phyloP scores from a whole-genome alignment of 352 stramenopile genomes.

The Phytophthora hibernalis region DNA sequence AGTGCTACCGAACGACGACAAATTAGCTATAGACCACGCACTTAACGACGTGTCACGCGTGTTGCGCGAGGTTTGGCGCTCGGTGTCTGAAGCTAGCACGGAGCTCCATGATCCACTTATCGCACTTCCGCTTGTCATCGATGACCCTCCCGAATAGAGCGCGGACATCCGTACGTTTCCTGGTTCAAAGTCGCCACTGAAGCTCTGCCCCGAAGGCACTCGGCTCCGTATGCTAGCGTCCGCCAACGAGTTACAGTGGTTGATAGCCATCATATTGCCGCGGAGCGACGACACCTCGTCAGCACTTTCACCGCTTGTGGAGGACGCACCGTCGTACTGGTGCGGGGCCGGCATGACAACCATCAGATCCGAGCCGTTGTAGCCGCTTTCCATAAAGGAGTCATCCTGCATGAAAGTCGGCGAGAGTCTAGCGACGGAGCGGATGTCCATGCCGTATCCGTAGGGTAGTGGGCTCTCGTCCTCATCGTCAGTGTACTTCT shows the following conservation, averaged over 20 bases:
- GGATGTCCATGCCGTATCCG: conserved; percentile 54
- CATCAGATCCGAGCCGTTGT: conserved; percentile 38
- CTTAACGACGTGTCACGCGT: conserved; percentile 80
- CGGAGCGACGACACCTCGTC: conserved; percentile 34
- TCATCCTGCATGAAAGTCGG: conserved; percentile 62
- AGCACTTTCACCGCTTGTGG: conserved; percentile 30
- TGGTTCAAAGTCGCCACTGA: conserved; percentile 22
- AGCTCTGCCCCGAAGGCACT: conserved; percentile 26
- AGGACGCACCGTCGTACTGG: conserved; percentile 29
- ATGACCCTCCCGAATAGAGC: conserved; percentile 52
- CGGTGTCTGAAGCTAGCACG: conserved; percentile 70
- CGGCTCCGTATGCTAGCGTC: conserved; percentile 24
- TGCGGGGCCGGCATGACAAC: conserved; percentile 19
- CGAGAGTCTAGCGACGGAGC: conserved; percentile 55
- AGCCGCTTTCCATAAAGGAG: conserved; percentile 36
- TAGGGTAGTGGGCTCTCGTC: conserved; percentile 50
- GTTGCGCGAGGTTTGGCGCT: conserved; percentile 53
- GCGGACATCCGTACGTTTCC: conserved; percentile 33
- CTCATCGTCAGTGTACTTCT: conserved; percentile 66
- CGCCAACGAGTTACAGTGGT: conserved; percentile 17
- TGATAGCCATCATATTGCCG: conserved; percentile 17
- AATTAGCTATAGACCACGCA: conserved; percentile 49
- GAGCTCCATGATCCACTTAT: conserved; percentile 80
- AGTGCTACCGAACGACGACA: conserved; percentile 51
- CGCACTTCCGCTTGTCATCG: conserved; percentile 50